These are phyloP conservation scores for Karstenula rhodostoma DNA, from an alignment of 2,329 filamentous ascomycete species.

Conservation along the genomic window DNA sequence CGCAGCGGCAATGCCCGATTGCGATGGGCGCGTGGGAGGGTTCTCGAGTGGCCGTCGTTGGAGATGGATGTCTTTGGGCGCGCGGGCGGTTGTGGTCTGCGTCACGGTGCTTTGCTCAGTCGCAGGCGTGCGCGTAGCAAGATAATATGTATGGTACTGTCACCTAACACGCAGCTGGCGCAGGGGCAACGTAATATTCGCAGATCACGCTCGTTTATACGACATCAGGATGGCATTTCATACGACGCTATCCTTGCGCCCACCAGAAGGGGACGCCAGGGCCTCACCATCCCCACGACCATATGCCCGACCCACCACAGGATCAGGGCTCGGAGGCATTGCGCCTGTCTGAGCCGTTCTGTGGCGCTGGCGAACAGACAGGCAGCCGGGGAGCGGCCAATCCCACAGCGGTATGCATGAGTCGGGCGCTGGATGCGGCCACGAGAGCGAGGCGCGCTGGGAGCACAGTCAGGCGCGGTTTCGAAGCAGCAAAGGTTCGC, in stretches of 20 bases:
- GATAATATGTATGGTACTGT: conserved; percentile 28
- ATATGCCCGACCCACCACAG: conserved; percentile 34
- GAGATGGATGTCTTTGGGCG: not conserved
- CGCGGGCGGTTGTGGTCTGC: conserved; percentile 15
- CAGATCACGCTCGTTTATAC: conserved; percentile 36
- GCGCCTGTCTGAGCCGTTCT: conserved; percentile 41
- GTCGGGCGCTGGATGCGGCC: not conserved
- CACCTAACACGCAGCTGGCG: conserved; percentile 26
- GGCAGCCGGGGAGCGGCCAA: conserved; percentile 22
- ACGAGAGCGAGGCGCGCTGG: conserved; percentile 1
- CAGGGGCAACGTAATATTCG: conserved; percentile 44
- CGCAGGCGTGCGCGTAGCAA: conserved; percentile 27
- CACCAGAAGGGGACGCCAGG: conserved; percentile 26
- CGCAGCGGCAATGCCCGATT: not conserved
- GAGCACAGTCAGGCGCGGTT: conserved; percentile 9
- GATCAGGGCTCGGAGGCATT: conserved; percentile 40
- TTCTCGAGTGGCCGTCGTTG: conserved; percentile 10
- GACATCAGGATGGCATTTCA: conserved; percentile 35
- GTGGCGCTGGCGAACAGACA: conserved; percentile 43
- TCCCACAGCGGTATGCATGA: not conserved
- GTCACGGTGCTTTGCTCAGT: conserved; percentile 32
- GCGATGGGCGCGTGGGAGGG: not conserved
- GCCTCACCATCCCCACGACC: conserved; percentile 37
- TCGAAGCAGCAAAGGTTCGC: conserved; percentile 9
- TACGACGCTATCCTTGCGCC: not conserved